Base-by-base conservation (phyloP, 1,284 basidiomycete genomes). In the Malassezia brasiliensis region DNA sequence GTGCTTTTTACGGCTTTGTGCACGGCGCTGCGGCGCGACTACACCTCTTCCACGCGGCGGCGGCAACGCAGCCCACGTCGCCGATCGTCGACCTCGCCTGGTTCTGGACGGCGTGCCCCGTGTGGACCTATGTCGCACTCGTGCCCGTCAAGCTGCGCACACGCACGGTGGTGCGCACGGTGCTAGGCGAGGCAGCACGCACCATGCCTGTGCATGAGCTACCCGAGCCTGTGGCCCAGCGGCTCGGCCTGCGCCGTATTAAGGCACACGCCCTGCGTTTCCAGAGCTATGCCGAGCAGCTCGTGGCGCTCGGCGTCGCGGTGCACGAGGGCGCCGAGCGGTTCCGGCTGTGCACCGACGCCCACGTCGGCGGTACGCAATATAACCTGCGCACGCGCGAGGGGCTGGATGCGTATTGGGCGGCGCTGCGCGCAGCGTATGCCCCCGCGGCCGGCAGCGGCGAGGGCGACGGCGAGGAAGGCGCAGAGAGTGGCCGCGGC, bases 21-120 rank as follows among this genome's bases (percentile, higher is more conserved):
- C 44, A 51, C 25, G 65, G 62, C 10, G 46, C 61, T 25, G 59
- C 61, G 40, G 36, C 61, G 10, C 58, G 65, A 5, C 60, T 69
- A 40, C 59, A 53, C 39, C 56, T 63, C 3, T 69, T 68, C 19
- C 61, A 65, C 38, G 55, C 40, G 7, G 56, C 63, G 12, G 39
- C 53, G 8, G 19, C 34, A 11, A 15, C 47, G 9, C 20, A 38
- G 35, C 19, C 19, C 0, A 15, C 14, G 11, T 25, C 34, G 1
- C 30, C 28, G 9, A 37, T 41, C n/a, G 34, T 66, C 11, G 45
- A 39, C 10, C 49, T 68, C 9, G 56, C 53, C 48, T 68, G 59
- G 54, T 68, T 68, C 25, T 65, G 63, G 61, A 61, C 64, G 25
- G 50, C 63, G 17, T 59, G 52, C 3, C 53, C 66, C 10, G 54